Base-by-base conservation (phyloP, 2,329 filamentous ascomycete species). In the Pyrenochaeta sp. region DNA sequence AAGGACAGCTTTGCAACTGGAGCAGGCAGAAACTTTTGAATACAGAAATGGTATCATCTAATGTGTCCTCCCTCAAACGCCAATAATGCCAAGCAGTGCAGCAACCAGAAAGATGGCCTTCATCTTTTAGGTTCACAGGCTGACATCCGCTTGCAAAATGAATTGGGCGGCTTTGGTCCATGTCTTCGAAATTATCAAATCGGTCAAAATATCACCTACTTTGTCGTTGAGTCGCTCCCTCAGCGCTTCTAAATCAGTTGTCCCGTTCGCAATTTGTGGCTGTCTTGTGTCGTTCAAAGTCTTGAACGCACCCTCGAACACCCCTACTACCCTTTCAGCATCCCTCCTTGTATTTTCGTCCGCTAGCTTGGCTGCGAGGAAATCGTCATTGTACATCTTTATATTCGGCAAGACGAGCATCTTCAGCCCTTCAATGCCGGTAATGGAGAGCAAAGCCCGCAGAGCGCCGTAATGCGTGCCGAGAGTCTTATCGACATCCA, bases 401-500 rank as follows among this genome's bases (percentile, higher is more conserved):
- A 90, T 77, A 59, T 90, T 90, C 0, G 88, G 88, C 17, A 91
- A 64, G 36, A 91, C 81, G 4, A 90, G 77, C 40, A 84, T 82
- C 17, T 84, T 79, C n/a, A 60, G 54, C n/a, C 90, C 81, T 18
- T 86, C 85, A 54, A 89, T 68, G 9, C 88, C 92, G 21, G 92
- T 92, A 20, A 96, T 88, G 1, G 89, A 87, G 1, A 89, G 83
- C 2, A 99, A 81, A 1, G 93, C 94, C 27, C 88, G 85, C 18
- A 99, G 84, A 6, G 94, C 92, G 39, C 95, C 95, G 72, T 95
- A 99, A 68, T 97, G 91, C 1, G 94, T 89, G 1, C 90, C 87
- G 0, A 92, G 85, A 0, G 92, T 88, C 69, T 93, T 92, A 37
- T 88, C 87, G 0, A 92, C 91, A 68, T 97, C 93, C 27, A 99